These are phyloP conservation scores for Zygoascus bituminiphila DNA, from an alignment of 805 yeast species.

Conservation along the genomic window DNA sequence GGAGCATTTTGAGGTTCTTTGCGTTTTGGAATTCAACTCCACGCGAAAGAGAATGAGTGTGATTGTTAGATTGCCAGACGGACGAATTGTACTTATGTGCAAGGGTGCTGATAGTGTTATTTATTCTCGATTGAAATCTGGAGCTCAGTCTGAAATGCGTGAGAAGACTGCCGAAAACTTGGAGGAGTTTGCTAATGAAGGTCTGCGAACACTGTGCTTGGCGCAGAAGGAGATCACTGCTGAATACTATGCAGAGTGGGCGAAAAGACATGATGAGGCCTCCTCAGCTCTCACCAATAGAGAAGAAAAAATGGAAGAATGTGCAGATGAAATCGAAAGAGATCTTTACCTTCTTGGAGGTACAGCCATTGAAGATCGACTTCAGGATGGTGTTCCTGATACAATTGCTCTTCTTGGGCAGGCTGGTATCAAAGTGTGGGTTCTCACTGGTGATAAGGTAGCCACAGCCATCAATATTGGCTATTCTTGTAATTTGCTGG, in stretches of 20 bases:
- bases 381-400: constrained; percentile 73
- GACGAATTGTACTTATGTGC: constrained; percentile 39
- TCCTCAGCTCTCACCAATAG: constrained; percentile 47
- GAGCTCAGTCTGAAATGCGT: constrained; percentile 33
- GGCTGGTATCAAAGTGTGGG: constrained; percentile 80
- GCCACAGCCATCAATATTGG: constrained; percentile 84
- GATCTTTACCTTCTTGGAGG: constrained; percentile 58
- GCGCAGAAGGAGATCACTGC: constrained; percentile 47
- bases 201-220: constrained; percentile 66
- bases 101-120: constrained; percentile 78
- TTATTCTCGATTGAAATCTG: constrained; percentile 35
- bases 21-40: constrained; percentile 57
- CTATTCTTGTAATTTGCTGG: constrained; percentile 64
- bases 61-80: constrained; percentile 41
- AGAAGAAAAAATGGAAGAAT: constrained; percentile 45
- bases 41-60: constrained; percentile 75
- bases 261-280: constrained; percentile 42
- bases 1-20: constrained; percentile 41
- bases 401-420: constrained; percentile 55
- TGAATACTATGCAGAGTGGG: constrained; percentile 42
- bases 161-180: constrained; percentile 53
- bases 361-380: constrained; percentile 73
- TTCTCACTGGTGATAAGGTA: constrained; percentile 72
- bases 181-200: constrained; percentile 67
- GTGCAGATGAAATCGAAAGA: constrained; percentile 53